These are phyloP conservation scores for Erodium moschatum DNA, from an alignment of 441 rosid genomes.

Conservation along the genomic window DNA sequence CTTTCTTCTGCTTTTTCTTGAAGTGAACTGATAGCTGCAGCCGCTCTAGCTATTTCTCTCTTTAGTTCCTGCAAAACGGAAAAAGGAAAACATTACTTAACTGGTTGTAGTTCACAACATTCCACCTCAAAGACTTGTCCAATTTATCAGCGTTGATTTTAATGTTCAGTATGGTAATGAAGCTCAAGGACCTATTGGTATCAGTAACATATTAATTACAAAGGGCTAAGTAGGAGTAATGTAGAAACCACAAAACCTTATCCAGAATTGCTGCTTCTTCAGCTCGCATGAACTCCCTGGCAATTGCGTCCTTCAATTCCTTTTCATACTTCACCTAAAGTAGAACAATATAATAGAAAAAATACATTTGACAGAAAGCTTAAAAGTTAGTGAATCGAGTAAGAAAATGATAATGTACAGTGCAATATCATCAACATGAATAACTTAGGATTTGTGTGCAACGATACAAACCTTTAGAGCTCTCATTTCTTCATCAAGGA, in stretches of 20 bases:
- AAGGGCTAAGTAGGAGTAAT: slow-evolving; percentile 14
- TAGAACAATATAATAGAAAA: slow-evolving; percentile 17
- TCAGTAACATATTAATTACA: not conserved
- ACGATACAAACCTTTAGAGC: slow-evolving; percentile 53
- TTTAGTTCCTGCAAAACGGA: slow-evolving; percentile 55
- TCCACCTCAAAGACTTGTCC: not conserved
- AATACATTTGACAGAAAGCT: slow-evolving; percentile 8
- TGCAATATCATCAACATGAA: slow-evolving; percentile 14
- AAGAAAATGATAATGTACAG: not conserved
- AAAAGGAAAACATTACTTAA: not conserved
- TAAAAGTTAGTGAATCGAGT: slow-evolving; percentile 6
- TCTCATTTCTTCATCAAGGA: slow-evolving; percentile 59
- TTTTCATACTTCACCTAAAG: slow-evolving; percentile 81
- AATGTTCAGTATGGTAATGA: slow-evolving; percentile 11
- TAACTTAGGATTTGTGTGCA: slow-evolving; percentile 14
- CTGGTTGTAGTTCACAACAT: not conserved
- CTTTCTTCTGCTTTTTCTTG: slow-evolving; percentile 84
- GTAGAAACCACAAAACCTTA: slow-evolving; percentile 46
- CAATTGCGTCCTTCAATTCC: slow-evolving; percentile 78
- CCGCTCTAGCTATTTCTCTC: slow-evolving; percentile 82
- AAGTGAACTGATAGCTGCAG: slow-evolving; percentile 65
- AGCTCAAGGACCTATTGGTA: slow-evolving; percentile 1
- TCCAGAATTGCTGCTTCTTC: slow-evolving; percentile 94
- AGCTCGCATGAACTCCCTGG: slow-evolving; percentile 81
- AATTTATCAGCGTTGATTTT: not conserved